phyloP scores from a whole-genome alignment of 176 grass and related monocot genomes.

The Aegilops tauschii region DNA sequence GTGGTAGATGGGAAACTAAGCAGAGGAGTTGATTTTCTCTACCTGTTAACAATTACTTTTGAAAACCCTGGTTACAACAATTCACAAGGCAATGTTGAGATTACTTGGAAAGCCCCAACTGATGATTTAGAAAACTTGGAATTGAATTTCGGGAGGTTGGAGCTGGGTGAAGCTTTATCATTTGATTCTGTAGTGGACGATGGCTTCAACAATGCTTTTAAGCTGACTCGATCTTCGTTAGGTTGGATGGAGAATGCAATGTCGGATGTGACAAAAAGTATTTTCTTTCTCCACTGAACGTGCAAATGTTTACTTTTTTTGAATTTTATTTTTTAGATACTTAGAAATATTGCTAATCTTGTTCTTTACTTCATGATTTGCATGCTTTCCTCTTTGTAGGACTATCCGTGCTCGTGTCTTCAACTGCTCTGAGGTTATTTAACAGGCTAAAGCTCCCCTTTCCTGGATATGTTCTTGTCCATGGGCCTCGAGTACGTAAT shows the following conservation, averaged over 20 bases:
- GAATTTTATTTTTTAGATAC: neutral
- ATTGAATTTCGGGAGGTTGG: conserved; percentile 51
- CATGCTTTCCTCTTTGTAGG: conserved; percentile 55
- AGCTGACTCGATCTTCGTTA: conserved; percentile 64
- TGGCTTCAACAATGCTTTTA: conserved; percentile 43
- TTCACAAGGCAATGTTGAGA: conserved; percentile 56
- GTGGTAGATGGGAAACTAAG: conserved; percentile 49
- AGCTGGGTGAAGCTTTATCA: conserved; percentile 66
- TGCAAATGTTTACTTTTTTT: neutral
- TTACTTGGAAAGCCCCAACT: conserved; percentile 37
- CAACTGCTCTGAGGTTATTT: conserved; percentile 59
- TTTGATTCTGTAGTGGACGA: conserved; percentile 48
- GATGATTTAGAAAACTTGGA: conserved; percentile 56
- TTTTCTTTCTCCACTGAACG: conserved; percentile 13
- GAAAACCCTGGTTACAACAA: conserved; percentile 41
- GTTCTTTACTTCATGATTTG: conserved; percentile 5
- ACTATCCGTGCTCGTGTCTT: conserved; percentile 68
- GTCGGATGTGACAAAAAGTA: conserved; percentile 81
- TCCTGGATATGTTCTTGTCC: conserved; percentile 84
- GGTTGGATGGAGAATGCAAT: conserved; percentile 86
- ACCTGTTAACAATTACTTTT: conserved; percentile 61
- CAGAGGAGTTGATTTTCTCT: conserved; percentile 52
- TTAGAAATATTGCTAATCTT: neutral
- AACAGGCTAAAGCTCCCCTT: conserved; percentile 53
- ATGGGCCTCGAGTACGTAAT: conserved; percentile 84